Conservation (phyloP, 106 monocot species). For the Hemerocallis citrina region DNA sequence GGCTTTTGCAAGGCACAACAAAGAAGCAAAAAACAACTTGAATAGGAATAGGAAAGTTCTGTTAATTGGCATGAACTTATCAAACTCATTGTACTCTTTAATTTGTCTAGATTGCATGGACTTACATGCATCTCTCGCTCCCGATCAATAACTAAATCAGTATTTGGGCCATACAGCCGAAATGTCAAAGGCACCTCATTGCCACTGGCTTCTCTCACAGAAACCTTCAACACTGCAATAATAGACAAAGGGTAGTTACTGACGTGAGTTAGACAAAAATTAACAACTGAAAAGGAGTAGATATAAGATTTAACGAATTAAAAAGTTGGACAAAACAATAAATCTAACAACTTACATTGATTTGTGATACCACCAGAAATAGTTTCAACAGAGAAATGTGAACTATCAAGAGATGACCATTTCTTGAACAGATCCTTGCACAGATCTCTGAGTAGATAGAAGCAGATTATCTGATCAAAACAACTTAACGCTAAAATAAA, state of each 20-base stretch:
- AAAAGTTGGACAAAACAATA: too few relatives aligned
- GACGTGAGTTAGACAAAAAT: background rate
- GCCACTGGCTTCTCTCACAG: slow-evolving; percentile 44
- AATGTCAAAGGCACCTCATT: slow-evolving; percentile 41
- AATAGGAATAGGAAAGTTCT: background rate
- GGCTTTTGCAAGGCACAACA: background rate
- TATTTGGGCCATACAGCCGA: slow-evolving; percentile 92
- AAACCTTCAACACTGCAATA: slow-evolving; percentile 81
- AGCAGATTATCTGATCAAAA: background rate
- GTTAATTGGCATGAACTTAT: background rate
- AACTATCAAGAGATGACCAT: slow-evolving; percentile 62
- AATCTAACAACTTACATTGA: slow-evolving; percentile 98
- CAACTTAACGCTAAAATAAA: background rate
- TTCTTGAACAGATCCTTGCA: slow-evolving; percentile 72
- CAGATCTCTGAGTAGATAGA: slow-evolving; percentile 41
- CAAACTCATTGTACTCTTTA: background rate
- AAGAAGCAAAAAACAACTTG: background rate
- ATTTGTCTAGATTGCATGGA: slow-evolving; percentile 3
- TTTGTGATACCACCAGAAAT: slow-evolving; percentile 97
- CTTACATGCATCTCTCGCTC: slow-evolving; percentile 74
- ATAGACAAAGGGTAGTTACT: background rate
- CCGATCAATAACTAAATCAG: slow-evolving; percentile 92
- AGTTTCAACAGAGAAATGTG: slow-evolving; percentile 59
- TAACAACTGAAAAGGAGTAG: background rate
- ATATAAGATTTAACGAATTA: too few relatives aligned